Conservation (phyloP, 805 yeast species). For the Starmerella geochares region DNA sequence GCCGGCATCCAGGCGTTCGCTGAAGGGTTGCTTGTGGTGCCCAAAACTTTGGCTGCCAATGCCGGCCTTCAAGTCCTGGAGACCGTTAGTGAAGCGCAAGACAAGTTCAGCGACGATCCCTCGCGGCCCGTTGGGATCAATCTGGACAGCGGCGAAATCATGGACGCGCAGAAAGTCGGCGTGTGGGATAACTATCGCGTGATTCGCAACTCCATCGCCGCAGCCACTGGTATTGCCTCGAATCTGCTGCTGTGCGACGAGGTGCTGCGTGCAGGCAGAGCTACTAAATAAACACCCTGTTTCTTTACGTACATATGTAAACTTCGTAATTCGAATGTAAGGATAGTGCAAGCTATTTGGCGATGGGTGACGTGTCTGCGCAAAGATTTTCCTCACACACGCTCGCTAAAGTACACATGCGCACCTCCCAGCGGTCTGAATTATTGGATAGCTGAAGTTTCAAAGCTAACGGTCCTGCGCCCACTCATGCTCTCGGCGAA, state of each 20-base stretch:
- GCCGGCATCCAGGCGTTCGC: slow-evolving; percentile 90
- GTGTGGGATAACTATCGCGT: slow-evolving; percentile 96
- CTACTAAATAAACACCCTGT: slow-evolving; percentile 38
- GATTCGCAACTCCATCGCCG: slow-evolving; percentile 78
- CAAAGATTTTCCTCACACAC: too few species aligned
- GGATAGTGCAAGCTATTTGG: too few species aligned
- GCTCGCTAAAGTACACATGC: too few species aligned
- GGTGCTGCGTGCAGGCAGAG: slow-evolving; percentile 89
- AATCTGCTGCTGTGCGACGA: slow-evolving; percentile 91
- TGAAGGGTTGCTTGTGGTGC: slow-evolving; percentile 80
- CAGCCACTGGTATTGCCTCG: slow-evolving; percentile 90
- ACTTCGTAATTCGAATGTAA: too few species aligned
- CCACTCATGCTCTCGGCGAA: slow-evolving; percentile 40
- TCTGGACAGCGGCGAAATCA: slow-evolving; percentile 82
- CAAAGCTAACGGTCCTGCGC: slow-evolving; percentile 30
- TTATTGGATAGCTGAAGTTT: too few species aligned
- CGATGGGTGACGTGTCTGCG: too few species aligned
- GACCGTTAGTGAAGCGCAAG: slow-evolving; percentile 79
- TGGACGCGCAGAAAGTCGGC: slow-evolving; percentile 90
- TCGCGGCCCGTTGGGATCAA: slow-evolving; percentile 76
- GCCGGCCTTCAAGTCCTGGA: slow-evolving; percentile 92
- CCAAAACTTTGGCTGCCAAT: slow-evolving; percentile 83
- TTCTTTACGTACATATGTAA: background rate
- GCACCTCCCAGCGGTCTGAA: too few species aligned
- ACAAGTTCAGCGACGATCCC: slow-evolving; percentile 51